A percentile compares a stretch with the other conserved stretches of the same genome.
Evolutionary conservation across 768 basidiomycete genomes (phyloP).

Genomic region (Leucosporidium yakuticum): DNA sequence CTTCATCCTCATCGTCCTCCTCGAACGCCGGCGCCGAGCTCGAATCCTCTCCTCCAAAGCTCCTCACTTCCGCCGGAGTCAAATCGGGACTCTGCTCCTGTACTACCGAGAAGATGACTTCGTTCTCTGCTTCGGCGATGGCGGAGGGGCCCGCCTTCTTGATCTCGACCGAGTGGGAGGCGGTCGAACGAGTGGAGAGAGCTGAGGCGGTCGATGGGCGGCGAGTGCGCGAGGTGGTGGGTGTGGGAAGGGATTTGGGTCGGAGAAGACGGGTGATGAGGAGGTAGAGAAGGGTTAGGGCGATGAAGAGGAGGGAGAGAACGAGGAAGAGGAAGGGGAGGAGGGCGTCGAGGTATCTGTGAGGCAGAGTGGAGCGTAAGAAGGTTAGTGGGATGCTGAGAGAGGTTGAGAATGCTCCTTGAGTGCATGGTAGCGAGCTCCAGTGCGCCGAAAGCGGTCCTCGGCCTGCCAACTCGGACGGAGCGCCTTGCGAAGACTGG

Average conservation of each 20-base stretch:
- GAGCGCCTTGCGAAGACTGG: too few species aligned
- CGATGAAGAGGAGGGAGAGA: slow-evolving; percentile 13
- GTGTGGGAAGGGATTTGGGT: background rate
- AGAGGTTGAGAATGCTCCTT: too few species aligned
- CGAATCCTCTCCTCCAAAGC: background rate
- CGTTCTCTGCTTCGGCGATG: slow-evolving; percentile 27
- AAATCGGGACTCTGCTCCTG: slow-evolving; percentile 15
- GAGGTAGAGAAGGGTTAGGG: background rate
- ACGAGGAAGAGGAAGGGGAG: slow-evolving; percentile 24
- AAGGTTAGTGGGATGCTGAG: too few species aligned
- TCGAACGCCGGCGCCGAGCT: slow-evolving; percentile 1
- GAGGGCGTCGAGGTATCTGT: slow-evolving; percentile 17
- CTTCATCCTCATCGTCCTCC: background rate
- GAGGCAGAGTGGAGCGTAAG: too few species aligned
- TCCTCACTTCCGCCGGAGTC: background rate
- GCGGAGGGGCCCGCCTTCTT: slow-evolving; percentile 3
- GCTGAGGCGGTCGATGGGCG: slow-evolving; percentile 4
- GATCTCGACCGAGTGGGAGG: slow-evolving; percentile 4
- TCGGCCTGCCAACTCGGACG: too few species aligned
- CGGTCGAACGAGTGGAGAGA: background rate
- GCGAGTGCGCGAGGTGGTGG: background rate
- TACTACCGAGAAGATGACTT: slow-evolving; percentile 14
- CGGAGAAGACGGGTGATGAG: background rate
- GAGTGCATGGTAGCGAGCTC: too few species aligned
- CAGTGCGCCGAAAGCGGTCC: too few species aligned